A percentile compares a stretch with the other conserved stretches of the same genome.
These are phyloP conservation scores for Yamadazyma sp. DNA, from an alignment of 805 yeast genomes.

Conservation along the genomic window DNA sequence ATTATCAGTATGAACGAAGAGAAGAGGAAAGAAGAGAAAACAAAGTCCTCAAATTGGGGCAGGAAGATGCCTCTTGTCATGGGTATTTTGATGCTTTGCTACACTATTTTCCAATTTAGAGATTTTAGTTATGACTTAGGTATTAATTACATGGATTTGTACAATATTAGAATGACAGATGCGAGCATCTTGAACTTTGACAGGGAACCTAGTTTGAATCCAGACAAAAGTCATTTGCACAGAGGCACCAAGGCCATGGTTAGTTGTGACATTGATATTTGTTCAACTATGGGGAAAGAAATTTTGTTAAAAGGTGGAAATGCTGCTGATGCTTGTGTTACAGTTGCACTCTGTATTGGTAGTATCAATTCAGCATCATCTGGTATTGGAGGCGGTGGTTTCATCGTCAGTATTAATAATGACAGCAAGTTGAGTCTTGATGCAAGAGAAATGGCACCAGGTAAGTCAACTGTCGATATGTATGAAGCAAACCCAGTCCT, in stretches of 20 bases:
- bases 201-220: conserved; percentile 42
- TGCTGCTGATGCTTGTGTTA: conserved; percentile 93
- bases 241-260: conserved; percentile 56
- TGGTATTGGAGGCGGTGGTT: conserved; percentile 94
- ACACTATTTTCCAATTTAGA: too few species aligned
- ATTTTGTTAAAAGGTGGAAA: conserved; percentile 60
- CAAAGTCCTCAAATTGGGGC: too few species aligned
- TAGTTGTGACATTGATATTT: conserved; percentile 59
- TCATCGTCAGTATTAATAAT: conserved; percentile 40
- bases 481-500: conserved; percentile 43
- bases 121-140: too few species aligned
- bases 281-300: conserved; percentile 61
- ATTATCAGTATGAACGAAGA: too few species aligned
- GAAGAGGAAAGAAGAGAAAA: too few species aligned
- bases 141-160: too few species aligned
- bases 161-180: conserved; percentile 5
- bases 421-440: conserved; percentile 57
- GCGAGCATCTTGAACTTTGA: not conserved
- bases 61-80: too few species aligned
- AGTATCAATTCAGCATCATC: conserved; percentile 76
- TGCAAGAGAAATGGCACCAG: conserved; percentile 88
- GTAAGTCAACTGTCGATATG: conserved; percentile 60
- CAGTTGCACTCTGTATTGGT: conserved; percentile 87
- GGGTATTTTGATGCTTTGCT: too few species aligned
- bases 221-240: conserved; percentile 35